Evolutionary conservation across 176 grass and related monocot genomes (phyloP).

Genomic region (Triticum monococcum): DNA sequence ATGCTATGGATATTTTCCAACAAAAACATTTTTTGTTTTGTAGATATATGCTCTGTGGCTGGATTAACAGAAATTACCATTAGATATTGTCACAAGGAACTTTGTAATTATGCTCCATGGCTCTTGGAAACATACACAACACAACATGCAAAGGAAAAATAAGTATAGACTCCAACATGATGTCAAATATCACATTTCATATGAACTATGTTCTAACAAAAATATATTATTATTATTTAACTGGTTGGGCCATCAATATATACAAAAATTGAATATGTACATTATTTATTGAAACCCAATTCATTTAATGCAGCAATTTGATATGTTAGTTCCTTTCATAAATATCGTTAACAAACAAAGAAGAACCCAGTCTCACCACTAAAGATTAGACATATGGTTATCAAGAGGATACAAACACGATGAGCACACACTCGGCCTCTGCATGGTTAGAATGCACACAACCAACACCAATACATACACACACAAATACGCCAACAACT

Average conservation of each 20-base stretch:
- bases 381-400: no score
- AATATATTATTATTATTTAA: neutral
- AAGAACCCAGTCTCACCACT: no score
- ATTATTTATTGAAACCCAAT: neutral
- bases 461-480: no score
- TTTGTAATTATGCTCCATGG: neutral
- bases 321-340: neutral
- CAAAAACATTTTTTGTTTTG: neutral
- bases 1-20: neutral
- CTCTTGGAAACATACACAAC: neutral
- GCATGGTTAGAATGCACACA: no score
- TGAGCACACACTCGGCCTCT: no score
- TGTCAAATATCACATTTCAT: neutral
- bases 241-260: neutral
- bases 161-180: neutral
- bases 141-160: neutral
- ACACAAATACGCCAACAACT: no score
- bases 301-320: neutral
- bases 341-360: neutral
- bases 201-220: neutral
- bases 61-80: conserved; percentile 6
- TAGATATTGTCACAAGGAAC: conserved; percentile 17
- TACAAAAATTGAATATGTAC: neutral
- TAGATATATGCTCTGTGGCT: conserved; percentile 2
- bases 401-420: no score